Evolutionary conservation across 139 green algal genomes (phyloP), one percentile per base, ranked within the genome.

Genomic region (Chlorella ohadii): DNA sequence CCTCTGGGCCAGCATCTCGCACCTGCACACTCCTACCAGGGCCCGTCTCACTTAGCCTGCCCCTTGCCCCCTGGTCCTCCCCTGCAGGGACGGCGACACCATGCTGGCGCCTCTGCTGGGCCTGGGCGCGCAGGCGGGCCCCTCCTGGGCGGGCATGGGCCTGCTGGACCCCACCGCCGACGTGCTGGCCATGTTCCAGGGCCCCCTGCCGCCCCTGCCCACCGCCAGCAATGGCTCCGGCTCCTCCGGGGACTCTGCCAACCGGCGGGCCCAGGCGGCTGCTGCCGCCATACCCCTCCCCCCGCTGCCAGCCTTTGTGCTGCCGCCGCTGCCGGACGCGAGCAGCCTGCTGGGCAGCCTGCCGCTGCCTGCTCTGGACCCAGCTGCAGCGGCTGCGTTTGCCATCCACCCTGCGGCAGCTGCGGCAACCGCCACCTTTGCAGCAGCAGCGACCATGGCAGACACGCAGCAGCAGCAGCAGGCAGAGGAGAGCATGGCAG

Each of bases 171-270:
- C 76, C 23, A 41, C 76, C 4, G 57, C 59, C 3, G 59, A 82
- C 13, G 76, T 82, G 36, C 76, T 82, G 59, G 76, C 76, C 34
- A 82, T 82, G 76, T 82, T 82, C 76, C 76, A 82, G 57, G 34
- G 55, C 34, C 56, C 75, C 19, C 75, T 72, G 57, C 57, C 51
- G 11, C 51, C 36, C 27, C 39, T 82, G 57, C 34, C 76, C 51
- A 59, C 51, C 51, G 16, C 34, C 28, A 20, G 72, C 76, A 44
- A 77, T 0, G 70, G 39, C 25, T 56, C 70, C 3, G 41, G 44
- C 41, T 75, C 68, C 27, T 56, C 36, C 16, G 68, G 68, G 36
- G 47, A 33, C 66, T 33, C 33, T 1, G 56, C 59, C 59, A 36
- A 36, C 4, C 76, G 76, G 34, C 25, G 25, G 4, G 36, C 57